These are phyloP conservation scores for Pseudogymnoascus sp. DNA, from an alignment of 2,329 filamentous ascomycete genomes.

Conservation along the genomic window DNA sequence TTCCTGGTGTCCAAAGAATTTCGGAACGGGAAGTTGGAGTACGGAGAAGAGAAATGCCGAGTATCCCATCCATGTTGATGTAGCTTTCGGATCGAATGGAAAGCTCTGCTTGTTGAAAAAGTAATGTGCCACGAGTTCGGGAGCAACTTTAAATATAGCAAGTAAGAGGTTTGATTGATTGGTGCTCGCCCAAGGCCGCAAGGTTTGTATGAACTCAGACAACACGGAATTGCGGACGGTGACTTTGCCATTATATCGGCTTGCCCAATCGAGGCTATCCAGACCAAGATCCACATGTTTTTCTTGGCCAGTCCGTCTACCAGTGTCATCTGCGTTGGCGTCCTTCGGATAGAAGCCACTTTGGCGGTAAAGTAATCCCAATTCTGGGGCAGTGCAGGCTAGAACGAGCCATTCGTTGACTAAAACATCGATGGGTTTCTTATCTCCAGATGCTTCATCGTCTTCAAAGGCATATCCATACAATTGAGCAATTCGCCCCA, in stretches of 20 bases:
- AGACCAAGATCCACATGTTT: slow-evolving; percentile 52
- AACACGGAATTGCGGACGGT: slow-evolving; percentile 73
- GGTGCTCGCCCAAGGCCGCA: slow-evolving; percentile 75
- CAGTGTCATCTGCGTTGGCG: slow-evolving; percentile 48
- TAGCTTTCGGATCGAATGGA: slow-evolving; percentile 82
- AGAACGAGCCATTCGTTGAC: slow-evolving; percentile 68
- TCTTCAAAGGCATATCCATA: slow-evolving; percentile 52
- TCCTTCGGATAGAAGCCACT: slow-evolving; percentile 78
- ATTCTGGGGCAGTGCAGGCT: slow-evolving; percentile 63
- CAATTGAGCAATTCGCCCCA: slow-evolving; percentile 63
- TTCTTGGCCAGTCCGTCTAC: slow-evolving; percentile 25
- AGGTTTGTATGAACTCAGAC: slow-evolving; percentile 66
- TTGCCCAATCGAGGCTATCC: slow-evolving; percentile 61
- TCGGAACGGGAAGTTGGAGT: slow-evolving; percentile 65
- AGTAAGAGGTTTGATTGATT: slow-evolving; percentile 76
- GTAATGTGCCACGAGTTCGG: slow-evolving; percentile 82
- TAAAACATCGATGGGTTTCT: slow-evolving; percentile 53
- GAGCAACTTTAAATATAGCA: slow-evolving; percentile 69
- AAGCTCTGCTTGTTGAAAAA: slow-evolving; percentile 75
- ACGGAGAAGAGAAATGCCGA: slow-evolving; percentile 79
- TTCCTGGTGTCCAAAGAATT: slow-evolving; percentile 58
- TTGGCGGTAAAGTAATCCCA: slow-evolving; percentile 67
- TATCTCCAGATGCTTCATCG: slow-evolving; percentile 35
- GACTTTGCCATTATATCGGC: slow-evolving; percentile 56
- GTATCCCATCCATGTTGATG: slow-evolving; percentile 91